phyloP scores from a whole-genome alignment of 116 monocot genomes.

The Thalassia testudinum region DNA sequence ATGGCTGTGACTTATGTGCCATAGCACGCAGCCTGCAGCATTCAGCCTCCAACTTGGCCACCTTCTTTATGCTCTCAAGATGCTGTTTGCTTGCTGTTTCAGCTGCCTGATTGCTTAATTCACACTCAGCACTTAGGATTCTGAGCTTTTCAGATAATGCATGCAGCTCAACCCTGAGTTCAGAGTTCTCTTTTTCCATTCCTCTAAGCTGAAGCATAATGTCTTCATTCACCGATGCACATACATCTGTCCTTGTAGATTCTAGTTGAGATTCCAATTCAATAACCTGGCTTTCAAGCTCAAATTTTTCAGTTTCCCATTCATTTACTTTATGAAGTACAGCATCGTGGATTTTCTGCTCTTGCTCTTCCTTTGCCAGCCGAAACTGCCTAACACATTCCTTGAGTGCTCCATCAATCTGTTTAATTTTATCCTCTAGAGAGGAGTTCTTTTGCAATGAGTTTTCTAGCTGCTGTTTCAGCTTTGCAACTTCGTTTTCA shows the following conservation, averaged over 20 bases:
- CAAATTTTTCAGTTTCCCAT: constrained; percentile 28
- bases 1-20: constrained; percentile 9
- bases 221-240: constrained; percentile 6
- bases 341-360: constrained; percentile 20
- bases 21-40: constrained; percentile 20
- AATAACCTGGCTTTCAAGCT: constrained; percentile 19
- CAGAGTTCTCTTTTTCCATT: constrained; percentile 21
- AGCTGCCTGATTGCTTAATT: constrained; percentile 34
- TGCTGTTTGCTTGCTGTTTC: constrained; percentile 49
- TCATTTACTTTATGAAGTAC: constrained; percentile 14
- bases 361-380: constrained; percentile 36
- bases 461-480: constrained; percentile 36
- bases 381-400: constrained; percentile 46
- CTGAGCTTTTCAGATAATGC: constrained; percentile 24
- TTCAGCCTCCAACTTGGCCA: constrained; percentile 41
- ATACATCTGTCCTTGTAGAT: constrained; percentile 8
- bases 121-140: constrained; percentile 22
- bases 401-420: constrained; percentile 48
- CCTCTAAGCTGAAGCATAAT: constrained; percentile 21
- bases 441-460: constrained; percentile 17
- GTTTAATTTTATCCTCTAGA: constrained; percentile 22
- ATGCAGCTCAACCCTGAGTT: constrained; percentile 26
- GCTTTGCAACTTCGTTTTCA: constrained; percentile 29
- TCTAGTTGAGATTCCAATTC: constrained; percentile 25
- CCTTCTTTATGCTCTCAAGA: constrained; percentile 43